Evolutionary conservation across 257 asterid species (phyloP).

Genomic region (Fraxinus excelsior): DNA sequence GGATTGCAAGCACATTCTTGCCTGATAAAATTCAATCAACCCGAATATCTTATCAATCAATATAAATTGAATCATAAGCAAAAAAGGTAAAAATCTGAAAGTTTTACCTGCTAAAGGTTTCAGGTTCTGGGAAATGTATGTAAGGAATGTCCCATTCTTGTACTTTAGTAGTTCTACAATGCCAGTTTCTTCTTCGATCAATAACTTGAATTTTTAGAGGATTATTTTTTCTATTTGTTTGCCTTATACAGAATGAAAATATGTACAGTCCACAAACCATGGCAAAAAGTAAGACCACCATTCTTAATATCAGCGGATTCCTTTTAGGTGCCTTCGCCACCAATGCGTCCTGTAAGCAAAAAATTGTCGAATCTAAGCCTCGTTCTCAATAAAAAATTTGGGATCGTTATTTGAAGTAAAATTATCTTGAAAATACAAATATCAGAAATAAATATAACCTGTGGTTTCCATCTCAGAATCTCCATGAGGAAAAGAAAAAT

Average conservation of each 20-base stretch:
- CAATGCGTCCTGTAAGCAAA: conserved; percentile 44
- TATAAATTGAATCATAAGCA: neutral
- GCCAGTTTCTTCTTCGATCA: conserved; percentile 25
- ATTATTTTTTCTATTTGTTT: conserved; percentile 37
- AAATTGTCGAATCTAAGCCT: neutral
- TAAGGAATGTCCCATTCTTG: conserved; percentile 44
- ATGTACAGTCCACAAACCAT: conserved; percentile 56
- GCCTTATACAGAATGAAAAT: conserved; percentile 48
- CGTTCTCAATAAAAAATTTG: neutral
- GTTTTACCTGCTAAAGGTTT: conserved; percentile 61
- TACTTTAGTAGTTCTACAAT: conserved; percentile 37
- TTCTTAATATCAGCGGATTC: conserved; percentile 50
- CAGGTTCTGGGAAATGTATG: conserved; percentile 69
- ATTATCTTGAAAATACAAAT: neutral
- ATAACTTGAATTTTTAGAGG: conserved; percentile 31
- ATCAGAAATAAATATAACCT: conserved; percentile 31
- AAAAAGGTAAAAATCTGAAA: neutral
- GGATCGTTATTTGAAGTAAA: neutral
- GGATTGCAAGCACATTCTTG: conserved; percentile 87
- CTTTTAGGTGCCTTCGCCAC: conserved; percentile 45
- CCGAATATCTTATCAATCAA: neutral
- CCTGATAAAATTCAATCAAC: conserved; percentile 31
- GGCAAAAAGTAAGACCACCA: conserved; percentile 48
- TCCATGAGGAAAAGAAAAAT: conserved; percentile 42
- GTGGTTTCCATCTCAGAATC: conserved; percentile 41